Evolutionary conservation across 192 early-diverging fungal genomes (phyloP).

Genomic region (Martensiomyces pterosporus): DNA sequence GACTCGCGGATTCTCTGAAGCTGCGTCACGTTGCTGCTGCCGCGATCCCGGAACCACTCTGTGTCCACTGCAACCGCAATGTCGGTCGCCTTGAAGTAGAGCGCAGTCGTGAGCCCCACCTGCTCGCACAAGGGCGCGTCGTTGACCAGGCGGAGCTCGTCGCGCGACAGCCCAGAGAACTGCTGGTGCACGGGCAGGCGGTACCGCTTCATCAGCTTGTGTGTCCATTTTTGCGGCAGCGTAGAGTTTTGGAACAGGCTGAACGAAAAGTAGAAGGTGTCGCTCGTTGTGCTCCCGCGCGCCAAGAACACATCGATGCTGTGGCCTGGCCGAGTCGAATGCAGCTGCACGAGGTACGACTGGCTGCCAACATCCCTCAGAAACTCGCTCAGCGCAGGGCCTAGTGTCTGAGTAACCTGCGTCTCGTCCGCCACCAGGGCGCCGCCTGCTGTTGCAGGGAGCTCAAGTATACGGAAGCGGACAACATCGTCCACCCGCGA

Average conservation of each 20-base stretch:
- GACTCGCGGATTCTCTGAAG: constrained; percentile 50
- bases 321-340: constrained; percentile 33
- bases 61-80: constrained; percentile 44
- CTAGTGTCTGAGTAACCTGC: constrained; percentile 18
- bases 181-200: constrained; percentile 47
- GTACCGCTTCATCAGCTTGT: constrained; percentile 41
- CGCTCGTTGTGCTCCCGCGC: constrained; percentile 31
- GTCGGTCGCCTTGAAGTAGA: constrained; percentile 51
- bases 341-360: constrained; percentile 38
- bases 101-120: constrained; percentile 37
- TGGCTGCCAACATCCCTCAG: constrained; percentile 38
- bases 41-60: constrained; percentile 48
- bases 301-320: constrained; percentile 43
- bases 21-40: constrained; percentile 39
- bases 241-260: constrained; percentile 46
- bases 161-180: constrained; percentile 48
- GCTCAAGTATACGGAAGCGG: constrained; percentile 39
- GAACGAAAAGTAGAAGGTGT: constrained; percentile 50
- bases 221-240: constrained; percentile 15
- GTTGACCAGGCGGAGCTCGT: constrained; percentile 48
- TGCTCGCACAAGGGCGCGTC: constrained; percentile 44
- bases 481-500: constrained; percentile 44
- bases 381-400: constrained; percentile 32
- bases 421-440: constrained; percentile 10
- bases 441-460: constrained; percentile 18